phyloP scores from a whole-genome alignment of 2,329 filamentous ascomycete genomes.

The Blastomyces emzantsi region DNA sequence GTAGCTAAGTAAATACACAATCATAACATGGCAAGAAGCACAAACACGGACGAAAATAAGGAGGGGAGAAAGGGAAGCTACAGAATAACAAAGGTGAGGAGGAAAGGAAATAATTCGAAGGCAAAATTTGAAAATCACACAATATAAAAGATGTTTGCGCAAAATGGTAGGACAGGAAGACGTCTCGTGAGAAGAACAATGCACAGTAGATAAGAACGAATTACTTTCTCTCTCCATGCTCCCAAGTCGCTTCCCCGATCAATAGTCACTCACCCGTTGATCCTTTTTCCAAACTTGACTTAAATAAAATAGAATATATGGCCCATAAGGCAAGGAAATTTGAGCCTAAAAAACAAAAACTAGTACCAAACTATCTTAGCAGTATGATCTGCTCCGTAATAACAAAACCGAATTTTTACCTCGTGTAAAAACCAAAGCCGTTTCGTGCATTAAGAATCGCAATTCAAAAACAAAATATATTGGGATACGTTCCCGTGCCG shows the following conservation, averaged over 20 bases:
- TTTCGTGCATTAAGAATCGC: constrained; percentile 4
- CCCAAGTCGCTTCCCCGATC: not conserved
- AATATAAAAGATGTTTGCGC: not conserved
- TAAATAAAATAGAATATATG: not conserved
- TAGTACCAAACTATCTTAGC: not conserved
- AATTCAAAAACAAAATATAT: constrained; percentile 1
- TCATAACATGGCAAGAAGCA: constrained; percentile 5
- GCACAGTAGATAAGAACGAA: not conserved
- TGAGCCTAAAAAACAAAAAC: not conserved
- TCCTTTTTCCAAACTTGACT: not conserved
- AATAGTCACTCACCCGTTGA: not conserved
- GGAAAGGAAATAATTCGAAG: not conserved
- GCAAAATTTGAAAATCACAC: not conserved
- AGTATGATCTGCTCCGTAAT: not conserved
- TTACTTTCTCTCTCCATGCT: not conserved
- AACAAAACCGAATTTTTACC: constrained; percentile 1
- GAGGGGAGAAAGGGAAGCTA: constrained; percentile 2
- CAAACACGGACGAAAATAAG: not conserved
- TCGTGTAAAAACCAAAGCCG: not conserved
- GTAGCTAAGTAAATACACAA: constrained; percentile 13
- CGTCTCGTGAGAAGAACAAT: not conserved
- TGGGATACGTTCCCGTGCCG: not conserved
- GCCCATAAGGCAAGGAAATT: not conserved
- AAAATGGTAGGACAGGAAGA: not conserved
- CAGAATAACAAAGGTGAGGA: not conserved